phyloP scores from a whole-genome alignment of 768 basidiomycete genomes.

The Cystofilobasidium macerans region DNA sequence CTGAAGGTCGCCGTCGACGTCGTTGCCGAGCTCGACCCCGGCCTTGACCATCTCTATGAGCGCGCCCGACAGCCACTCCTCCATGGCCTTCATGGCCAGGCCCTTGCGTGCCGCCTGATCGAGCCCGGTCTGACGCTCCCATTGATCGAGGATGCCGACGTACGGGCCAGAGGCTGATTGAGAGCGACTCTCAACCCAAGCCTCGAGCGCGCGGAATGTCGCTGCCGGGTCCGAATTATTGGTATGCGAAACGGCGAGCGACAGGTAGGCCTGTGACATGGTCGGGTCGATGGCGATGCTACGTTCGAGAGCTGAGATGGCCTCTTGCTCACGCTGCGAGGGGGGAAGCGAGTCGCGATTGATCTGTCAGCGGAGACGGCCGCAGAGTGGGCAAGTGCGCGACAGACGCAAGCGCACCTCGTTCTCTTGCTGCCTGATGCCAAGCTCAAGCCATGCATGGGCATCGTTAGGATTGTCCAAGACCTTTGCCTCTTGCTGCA shows the following conservation, averaged over 20 bases:
- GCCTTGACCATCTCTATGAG: constrained; percentile 65
- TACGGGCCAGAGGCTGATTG: not conserved
- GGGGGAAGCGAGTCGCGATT: not conserved
- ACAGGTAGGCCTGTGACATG: constrained; percentile 69
- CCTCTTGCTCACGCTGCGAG: constrained; percentile 60
- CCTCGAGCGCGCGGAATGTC: constrained; percentile 68
- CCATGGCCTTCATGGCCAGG: constrained; percentile 27
- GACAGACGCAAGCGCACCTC: constrained; percentile 41
- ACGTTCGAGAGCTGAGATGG: constrained; percentile 69
- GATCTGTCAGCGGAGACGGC: not conserved
- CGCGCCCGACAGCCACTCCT: constrained; percentile 52
- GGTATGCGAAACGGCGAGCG: constrained; percentile 76
- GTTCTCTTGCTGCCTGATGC: constrained; percentile 95
- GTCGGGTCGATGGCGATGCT: constrained; percentile 70
- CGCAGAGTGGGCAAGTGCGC: not conserved
- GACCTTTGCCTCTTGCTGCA: constrained; percentile 81
- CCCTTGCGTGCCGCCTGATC: not conserved
- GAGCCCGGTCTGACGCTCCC: not conserved
- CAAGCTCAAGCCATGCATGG: constrained; percentile 76
- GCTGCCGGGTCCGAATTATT: constrained; percentile 69
- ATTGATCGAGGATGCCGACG: not conserved
- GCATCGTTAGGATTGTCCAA: constrained; percentile 63
- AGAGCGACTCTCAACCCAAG: constrained; percentile 53
- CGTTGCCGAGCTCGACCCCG: constrained; percentile 42
- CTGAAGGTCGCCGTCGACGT: constrained; percentile 87